Base-by-base conservation (phyloP, 2,329 filamentous ascomycete species). In the Aureobasidium pullulans region DNA sequence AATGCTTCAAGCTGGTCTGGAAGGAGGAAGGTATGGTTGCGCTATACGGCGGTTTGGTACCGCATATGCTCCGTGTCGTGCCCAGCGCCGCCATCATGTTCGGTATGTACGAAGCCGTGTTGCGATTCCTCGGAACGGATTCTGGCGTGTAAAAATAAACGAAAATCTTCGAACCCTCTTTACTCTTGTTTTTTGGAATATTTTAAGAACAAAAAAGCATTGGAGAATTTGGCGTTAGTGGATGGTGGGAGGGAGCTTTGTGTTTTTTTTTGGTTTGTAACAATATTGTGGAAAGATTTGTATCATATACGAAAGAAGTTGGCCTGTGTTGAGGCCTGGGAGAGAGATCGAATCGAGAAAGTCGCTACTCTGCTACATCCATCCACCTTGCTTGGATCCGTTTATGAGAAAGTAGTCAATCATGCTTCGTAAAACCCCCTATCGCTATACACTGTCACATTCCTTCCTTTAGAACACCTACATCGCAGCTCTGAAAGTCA, bases 41-140 rank as follows among this genome's bases (percentile, higher is more conserved):
- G 34, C 78, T 97, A 62, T 97, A 96, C 70, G 92, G 93, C 59
- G 92, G 92, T 16, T 79, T 97, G 68, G 95, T 92, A 13, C 91
- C 93, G 48, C 93, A 97, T 71, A 84, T 97, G 68, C 83, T 96
- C 74, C 83, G 92, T 62, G 92, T 92, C 6, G 92, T 96, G 6
- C 93, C 93, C 1, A 94, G 89, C 66, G 91, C 93, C 7, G 91
- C 89, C 65, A 96, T 97, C 72, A 96, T 96, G 89, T 96, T 96
- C 72, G 91, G 90, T 73, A 94, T 94, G 79, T 96, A 79, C 59
- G 78, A 80, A 64, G 74, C 71, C n/a, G 75, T 79, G n/a, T 65
- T 80, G 59, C 76, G 75, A 66, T 68, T 75, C 11, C 63, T 80
- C 42, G 77, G 77, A 3, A 73, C 76, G 62, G 75, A 70, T 50